A percentile compares a stretch with the other conserved stretches of the same genome.
phyloP scores from a whole-genome alignment of 225 moss, liverwort and hornwort species.

The Physcomitrium patens region DNA sequence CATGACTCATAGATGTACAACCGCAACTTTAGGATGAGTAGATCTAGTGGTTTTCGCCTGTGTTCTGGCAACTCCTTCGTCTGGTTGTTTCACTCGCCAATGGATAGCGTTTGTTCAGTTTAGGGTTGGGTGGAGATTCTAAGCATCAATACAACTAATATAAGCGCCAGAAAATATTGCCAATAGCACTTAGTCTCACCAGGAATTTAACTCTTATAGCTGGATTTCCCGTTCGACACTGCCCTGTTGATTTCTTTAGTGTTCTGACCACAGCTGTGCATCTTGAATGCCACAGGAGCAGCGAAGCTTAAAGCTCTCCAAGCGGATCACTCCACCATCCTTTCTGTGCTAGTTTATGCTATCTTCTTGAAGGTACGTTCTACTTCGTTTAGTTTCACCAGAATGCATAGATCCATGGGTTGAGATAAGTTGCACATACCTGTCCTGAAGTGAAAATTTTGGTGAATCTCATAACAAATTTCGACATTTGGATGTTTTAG shows the following conservation, averaged over 20 bases:
- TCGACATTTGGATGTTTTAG: no score
- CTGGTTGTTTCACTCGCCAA: not conserved
- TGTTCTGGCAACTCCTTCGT: not conserved
- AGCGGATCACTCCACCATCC: no score
- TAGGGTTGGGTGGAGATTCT: not conserved
- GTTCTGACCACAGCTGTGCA: not conserved
- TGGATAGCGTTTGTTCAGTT: no score
- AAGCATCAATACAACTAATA: not conserved
- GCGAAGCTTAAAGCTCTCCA: not conserved
- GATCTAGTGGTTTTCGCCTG: not conserved
- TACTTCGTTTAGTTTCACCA: not conserved
- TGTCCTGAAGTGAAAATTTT: not conserved
- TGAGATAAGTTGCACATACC: not conserved
- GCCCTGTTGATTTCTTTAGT: not conserved
- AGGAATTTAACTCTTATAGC: no score
- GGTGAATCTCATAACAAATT: no score
- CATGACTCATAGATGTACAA: not conserved
- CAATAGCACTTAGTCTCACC: no score
- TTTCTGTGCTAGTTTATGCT: not conserved
- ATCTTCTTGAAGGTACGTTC: not conserved
- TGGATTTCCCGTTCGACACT: not conserved
- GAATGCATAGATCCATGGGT: not conserved
- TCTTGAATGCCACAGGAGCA: not conserved
- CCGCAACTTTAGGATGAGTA: not conserved
- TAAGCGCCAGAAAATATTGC: no score